phyloP scores from a whole-genome alignment of 1,284 basidiomycete genomes.

The Puccinia triticina region DNA sequence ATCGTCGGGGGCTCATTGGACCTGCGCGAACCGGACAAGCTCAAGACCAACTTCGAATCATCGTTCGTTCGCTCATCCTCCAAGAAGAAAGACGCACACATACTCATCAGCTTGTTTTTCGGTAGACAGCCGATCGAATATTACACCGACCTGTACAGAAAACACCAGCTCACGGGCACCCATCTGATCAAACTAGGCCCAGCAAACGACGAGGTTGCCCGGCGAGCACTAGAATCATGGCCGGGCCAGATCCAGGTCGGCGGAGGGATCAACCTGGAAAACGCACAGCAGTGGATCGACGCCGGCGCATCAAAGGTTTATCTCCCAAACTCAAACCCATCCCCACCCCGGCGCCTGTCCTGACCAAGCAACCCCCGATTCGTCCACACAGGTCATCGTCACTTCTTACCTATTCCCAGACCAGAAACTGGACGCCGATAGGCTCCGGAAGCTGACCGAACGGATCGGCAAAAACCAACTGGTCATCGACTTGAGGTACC shows the following conservation, averaged over 20 bases:
- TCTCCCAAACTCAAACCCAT: not conserved
- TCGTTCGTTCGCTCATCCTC: slow-evolving; percentile 66
- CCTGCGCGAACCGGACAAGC: slow-evolving; percentile 65
- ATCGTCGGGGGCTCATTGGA: slow-evolving; percentile 94
- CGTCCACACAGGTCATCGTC: slow-evolving; percentile 76
- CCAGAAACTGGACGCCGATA: slow-evolving; percentile 74
- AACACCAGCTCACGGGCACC: slow-evolving; percentile 74
- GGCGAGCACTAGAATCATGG: slow-evolving; percentile 80
- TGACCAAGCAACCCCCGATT: not conserved
- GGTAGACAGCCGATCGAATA: slow-evolving; percentile 77
- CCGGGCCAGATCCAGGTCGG: slow-evolving; percentile 81
- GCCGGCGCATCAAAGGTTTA: slow-evolving; percentile 86
- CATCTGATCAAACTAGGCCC: slow-evolving; percentile 97
- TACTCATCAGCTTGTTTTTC: not conserved
- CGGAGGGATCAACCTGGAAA: slow-evolving; percentile 82
- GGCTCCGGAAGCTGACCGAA: slow-evolving; percentile 70
- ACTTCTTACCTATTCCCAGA: slow-evolving; percentile 92
- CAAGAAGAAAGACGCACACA: slow-evolving; percentile 4
- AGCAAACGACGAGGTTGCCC: slow-evolving; percentile 81
- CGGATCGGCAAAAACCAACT: slow-evolving; percentile 80
- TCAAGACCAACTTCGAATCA: slow-evolving; percentile 91
- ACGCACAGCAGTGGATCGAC: slow-evolving; percentile 82
- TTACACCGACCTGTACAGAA: slow-evolving; percentile 78
- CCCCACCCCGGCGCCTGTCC: slow-evolving; percentile 16
- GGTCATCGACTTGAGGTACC: slow-evolving; percentile 92